Conservation (phyloP, 2,329 filamentous ascomycete species). For the Zymoseptoria pseudotritici region DNA sequence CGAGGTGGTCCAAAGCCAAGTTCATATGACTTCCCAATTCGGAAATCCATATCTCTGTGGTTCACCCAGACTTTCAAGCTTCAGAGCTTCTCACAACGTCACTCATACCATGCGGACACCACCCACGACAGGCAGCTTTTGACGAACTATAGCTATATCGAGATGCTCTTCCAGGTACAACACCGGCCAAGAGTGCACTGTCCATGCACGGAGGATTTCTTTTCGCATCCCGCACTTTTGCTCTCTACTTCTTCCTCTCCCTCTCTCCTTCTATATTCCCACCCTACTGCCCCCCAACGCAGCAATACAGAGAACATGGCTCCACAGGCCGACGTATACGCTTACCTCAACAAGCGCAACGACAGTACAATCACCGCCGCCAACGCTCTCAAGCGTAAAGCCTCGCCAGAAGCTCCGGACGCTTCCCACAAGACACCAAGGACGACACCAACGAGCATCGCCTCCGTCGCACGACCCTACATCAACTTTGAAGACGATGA, state of each 20-base stretch:
- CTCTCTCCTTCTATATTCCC: not conserved
- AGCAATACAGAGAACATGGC: not conserved
- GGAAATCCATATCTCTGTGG: not conserved
- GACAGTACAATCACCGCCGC: not conserved
- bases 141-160: not conserved
- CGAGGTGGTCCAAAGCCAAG: no score
- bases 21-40: not conserved
- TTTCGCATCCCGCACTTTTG: not conserved
- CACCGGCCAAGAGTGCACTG: not conserved
- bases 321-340: not conserved
- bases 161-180: not conserved
- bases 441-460: not conserved
- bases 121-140: not conserved
- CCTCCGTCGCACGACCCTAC: not conserved
- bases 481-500: not conserved
- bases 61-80: not conserved
- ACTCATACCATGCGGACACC: not conserved
- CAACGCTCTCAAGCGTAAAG: not conserved
- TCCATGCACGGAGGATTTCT: not conserved
- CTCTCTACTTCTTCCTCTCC: not conserved
- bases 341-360: not conserved
- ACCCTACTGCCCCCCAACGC: not conserved
- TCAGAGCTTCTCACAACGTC: not conserved
- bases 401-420: not conserved
- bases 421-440: not conserved